Conservation (phyloP, 768 basidiomycete species). For the Trametes cinnabarina region DNA sequence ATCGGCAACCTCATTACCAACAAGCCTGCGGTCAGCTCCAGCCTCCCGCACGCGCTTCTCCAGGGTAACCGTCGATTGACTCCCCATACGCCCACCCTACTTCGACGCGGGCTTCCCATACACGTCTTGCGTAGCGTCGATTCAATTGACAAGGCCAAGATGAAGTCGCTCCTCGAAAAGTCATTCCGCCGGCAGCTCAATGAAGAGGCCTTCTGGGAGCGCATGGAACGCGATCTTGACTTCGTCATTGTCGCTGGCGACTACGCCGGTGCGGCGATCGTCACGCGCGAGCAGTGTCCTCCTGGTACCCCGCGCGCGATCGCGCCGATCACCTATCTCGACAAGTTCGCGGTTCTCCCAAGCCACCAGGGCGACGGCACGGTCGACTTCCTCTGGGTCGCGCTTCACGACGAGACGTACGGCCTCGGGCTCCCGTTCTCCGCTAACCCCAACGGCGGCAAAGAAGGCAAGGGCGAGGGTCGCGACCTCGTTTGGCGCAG, state of each 20-base stretch:
- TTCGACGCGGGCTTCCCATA: constrained; percentile 86
- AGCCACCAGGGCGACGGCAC: constrained; percentile 97
- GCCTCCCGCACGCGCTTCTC: constrained; percentile 89
- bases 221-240: constrained; percentile 76
- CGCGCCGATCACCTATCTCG: constrained; percentile 80
- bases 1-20: constrained; percentile 98
- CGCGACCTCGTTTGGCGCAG: constrained; percentile 95
- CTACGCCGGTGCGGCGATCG: constrained; percentile 92
- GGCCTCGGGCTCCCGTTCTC: constrained; percentile 92
- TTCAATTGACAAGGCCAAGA: constrained; percentile 72
- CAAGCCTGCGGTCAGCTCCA: constrained; percentile 93
- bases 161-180: constrained; percentile 82
- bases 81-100: constrained; percentile 86
- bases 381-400: constrained; percentile 99
- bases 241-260: constrained; percentile 94
- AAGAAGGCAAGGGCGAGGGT: constrained; percentile 86
- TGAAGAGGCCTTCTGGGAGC: constrained; percentile 69
- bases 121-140: constrained; percentile 68
- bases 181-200: constrained; percentile 80
- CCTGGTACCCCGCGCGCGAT: constrained; percentile 30
- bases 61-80: constrained; percentile 85
- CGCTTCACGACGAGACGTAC: constrained; percentile 96
- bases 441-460: constrained; percentile 92
- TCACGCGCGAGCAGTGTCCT: constrained; percentile 56
- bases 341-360: constrained; percentile 97